Evolutionary conservation across 129 eudicot genomes (phyloP).

Genomic region (Flaveria brownii): DNA sequence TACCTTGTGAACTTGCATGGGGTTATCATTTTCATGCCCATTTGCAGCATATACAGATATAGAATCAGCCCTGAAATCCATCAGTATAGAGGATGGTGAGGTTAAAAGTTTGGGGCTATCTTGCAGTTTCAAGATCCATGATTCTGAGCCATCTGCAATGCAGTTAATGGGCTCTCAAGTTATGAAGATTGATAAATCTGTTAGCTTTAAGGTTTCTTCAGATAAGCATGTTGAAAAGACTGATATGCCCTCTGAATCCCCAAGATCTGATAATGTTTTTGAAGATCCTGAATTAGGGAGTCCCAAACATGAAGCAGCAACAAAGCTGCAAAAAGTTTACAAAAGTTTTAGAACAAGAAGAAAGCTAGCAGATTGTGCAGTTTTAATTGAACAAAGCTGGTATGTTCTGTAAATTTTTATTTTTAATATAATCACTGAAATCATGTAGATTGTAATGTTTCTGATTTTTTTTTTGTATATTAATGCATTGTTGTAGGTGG

Average conservation of each 20-base stretch:
- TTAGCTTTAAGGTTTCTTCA: slow-evolving; percentile 46
- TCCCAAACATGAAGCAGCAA: slow-evolving; percentile 91
- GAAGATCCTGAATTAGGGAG: slow-evolving; percentile 39
- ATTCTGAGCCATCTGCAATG: slow-evolving; percentile 43
- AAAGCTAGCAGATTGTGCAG: slow-evolving; percentile 97
- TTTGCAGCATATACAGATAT: slow-evolving; percentile 48
- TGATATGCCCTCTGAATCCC: slow-evolving; percentile 29
- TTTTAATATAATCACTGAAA: neutral
- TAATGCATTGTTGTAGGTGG: slow-evolving; percentile 57
- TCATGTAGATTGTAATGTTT: slow-evolving; percentile 2
- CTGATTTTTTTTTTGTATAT: neutral
- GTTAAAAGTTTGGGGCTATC: slow-evolving; percentile 50
- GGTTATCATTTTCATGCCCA: slow-evolving; percentile 86
- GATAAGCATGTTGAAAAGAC: slow-evolving; percentile 31
- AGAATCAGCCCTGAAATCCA: slow-evolving; percentile 55
- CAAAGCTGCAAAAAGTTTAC: slow-evolving; percentile 91
- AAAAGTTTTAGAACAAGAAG: slow-evolving; percentile 94
- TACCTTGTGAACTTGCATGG: slow-evolving; percentile 58
- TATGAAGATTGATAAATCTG: slow-evolving; percentile 50
- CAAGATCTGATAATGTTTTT: slow-evolving; percentile 37
- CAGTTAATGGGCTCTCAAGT: slow-evolving; percentile 48
- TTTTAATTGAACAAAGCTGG: slow-evolving; percentile 95
- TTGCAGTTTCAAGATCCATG: slow-evolving; percentile 53
- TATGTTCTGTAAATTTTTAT: slow-evolving; percentile 20
- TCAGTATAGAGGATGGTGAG: slow-evolving; percentile 39